Evolutionary conservation across 2,329 filamentous ascomycete genomes (phyloP), one percentile per base, ranked within the genome.

Genomic region (Neofusicoccum umdonicola): DNA sequence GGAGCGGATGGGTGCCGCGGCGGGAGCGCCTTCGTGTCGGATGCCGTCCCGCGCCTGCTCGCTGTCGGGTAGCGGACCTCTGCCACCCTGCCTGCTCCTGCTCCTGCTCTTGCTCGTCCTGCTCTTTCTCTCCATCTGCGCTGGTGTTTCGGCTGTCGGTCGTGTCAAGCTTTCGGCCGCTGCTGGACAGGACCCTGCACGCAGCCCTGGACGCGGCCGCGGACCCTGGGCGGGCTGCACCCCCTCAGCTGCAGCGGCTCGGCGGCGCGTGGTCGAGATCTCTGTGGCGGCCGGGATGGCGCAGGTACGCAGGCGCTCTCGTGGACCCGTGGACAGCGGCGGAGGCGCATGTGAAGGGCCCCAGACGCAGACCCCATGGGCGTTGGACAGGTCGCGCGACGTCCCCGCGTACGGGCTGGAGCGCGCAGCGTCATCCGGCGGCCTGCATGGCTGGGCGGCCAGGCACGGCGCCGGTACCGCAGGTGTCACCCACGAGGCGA

Each of bases 401-500:
- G 22, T 22, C 22, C 22, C 22, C 35, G 12, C 12, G 35, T 39
- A 8, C 3, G 12, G 35, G 35, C 35, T 39, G 35, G 8, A 12
- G 12, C 17, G 17, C 9, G 19, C 11, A 31, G 41, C 15, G 39
- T 58, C 54, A 60, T 39, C 41, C 56, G 41, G 56, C 37, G 50
- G 50, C 50, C 15, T 19, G 50, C 50, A 45, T 37, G 52, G n/a
- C 15, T 31, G 13, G 51, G 35, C 41, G 54, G 54, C 31, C 31
- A 19, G 56, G 37, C 15, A 47, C 56, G 31, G 56, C 56, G 56
- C 56, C 56, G 56, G 56, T 45, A 48, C 44, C 56, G 56, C 56
- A 37, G 56, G 56, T 47, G 56, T 60, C 31, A 22, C 56, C 31
- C 56, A 47, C 54, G 54, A 58, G 54, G 54, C 54, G 54, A 58